These are phyloP conservation scores for Pythium pyrilobum DNA, from an alignment of 352 stramenopile species.

Conservation along the genomic window DNA sequence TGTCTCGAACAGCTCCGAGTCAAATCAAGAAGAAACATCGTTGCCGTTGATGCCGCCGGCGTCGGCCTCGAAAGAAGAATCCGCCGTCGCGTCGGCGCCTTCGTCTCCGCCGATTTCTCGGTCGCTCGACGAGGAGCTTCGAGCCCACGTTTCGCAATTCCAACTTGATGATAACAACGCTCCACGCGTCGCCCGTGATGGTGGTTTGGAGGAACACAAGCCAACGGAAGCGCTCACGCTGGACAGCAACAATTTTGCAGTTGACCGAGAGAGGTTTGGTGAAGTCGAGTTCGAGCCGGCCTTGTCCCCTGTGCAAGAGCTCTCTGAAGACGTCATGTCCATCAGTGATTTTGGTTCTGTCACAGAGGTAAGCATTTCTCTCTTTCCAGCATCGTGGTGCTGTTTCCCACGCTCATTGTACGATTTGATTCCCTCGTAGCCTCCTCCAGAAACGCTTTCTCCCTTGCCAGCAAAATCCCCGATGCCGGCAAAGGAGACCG, in stretches of 20 bases:
- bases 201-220: background rate
- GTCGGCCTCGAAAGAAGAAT: background rate
- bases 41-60: background rate
- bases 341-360: constrained; percentile 11
- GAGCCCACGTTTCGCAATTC: background rate
- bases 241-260: constrained; percentile 7
- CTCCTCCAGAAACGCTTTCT: constrained; percentile 8
- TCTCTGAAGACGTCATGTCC: constrained; percentile 12
- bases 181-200: too few relatives aligned
- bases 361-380: background rate
- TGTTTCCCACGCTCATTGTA: background rate
- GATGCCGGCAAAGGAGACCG: background rate
- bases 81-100: constrained; percentile 4
- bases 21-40: constrained; percentile 12
- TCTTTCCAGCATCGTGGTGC: background rate
- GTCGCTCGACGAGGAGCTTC: background rate
- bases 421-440: background rate
- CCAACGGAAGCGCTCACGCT: background rate
- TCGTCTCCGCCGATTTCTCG: constrained; percentile 3
- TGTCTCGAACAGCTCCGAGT: constrained; percentile 16
- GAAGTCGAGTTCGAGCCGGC: constrained; percentile 1
- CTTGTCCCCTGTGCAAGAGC: constrained; percentile 15
- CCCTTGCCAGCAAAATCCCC: background rate
- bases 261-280: background rate
- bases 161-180: constrained; percentile 4